Percentiles rank a stretch among this genome's conserved stretches.
These are phyloP conservation scores for Coniochaeta sp. DNA, from an alignment of 2,329 filamentous ascomycete species.

Conservation along the genomic window DNA sequence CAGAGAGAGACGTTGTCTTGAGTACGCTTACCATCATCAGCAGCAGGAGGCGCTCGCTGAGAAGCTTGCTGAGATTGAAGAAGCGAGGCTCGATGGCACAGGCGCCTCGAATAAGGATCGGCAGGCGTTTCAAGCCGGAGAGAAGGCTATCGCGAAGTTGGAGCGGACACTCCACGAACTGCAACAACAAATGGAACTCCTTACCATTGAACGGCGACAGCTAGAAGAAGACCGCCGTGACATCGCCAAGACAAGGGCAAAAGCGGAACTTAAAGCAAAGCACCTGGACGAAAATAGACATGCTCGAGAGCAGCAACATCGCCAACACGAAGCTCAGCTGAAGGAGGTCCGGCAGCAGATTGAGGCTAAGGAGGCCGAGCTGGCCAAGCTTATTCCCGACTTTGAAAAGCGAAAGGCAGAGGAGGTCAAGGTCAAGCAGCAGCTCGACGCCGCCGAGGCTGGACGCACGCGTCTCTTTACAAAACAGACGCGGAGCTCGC, in stretches of 20 bases:
- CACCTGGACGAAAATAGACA: constrained; percentile 76
- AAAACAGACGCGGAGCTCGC: constrained; percentile 83
- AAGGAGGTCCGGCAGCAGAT: constrained; percentile 68
- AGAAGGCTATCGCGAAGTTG: constrained; percentile 69
- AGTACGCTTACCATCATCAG: constrained; percentile 89
- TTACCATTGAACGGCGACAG: constrained; percentile 78
- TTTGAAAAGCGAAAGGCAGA: constrained; percentile 67
- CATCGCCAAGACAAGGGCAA: constrained; percentile 69
- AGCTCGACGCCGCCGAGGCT: constrained; percentile 69
- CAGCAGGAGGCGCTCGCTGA: constrained; percentile 75
- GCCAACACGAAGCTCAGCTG: constrained; percentile 64
- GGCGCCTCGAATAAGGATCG: constrained; percentile 79
- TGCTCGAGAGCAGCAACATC: constrained; percentile 64
- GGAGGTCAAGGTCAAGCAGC: constrained; percentile 62
- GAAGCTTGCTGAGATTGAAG: constrained; percentile 76
- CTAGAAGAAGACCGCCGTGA: constrained; percentile 86
- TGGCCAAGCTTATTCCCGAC: constrained; percentile 66
- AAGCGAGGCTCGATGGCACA: constrained; percentile 70
- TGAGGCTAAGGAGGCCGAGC: constrained; percentile 64
- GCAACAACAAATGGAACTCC: constrained; percentile 74
- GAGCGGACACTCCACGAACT: constrained; percentile 74
- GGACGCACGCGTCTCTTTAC: constrained; percentile 73
- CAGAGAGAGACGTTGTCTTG: constrained; percentile 79
- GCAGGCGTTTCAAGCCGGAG: constrained; percentile 66
- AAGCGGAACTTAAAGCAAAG: constrained; percentile 79